Base-by-base conservation (phyloP, 345 rosid species). In the Syzygium aqueum region DNA sequence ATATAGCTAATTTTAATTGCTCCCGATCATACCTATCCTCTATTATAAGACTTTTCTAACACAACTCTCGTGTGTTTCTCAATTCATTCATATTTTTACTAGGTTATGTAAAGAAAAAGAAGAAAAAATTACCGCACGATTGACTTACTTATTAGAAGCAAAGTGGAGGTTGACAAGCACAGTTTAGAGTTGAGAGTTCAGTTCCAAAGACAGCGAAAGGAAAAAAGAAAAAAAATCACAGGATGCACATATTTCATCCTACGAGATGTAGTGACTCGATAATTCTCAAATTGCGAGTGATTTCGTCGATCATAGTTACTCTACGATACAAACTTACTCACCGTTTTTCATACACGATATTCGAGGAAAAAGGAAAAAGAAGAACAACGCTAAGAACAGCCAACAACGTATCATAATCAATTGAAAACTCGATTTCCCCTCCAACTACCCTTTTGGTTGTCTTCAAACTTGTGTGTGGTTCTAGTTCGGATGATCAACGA, bases 201-300 rank as follows among this genome's bases (percentile, higher is more conserved):
- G 1, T 61, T 15, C 67, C 1, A 27, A 3, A 61, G 17, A 61
- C 14, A 12, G 3, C 67, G 6, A 61, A 59, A 3, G 30, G 7
- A 61, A 27, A 57, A 12, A 11, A 23, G 2, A n/a, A 59, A 61
- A 61, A 15, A 61, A 61, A n/a, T n/a, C 12, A 2, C 1, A 5
- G 27, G 27, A 56, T 2, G 27, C 11, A 5, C n/a, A 61, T 13
- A 61, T 3, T 27, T 61, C 0, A 0, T 28, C 33, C 16, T 13
- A 12, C 9, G 0, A 13, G 33, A 61, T n/a, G 33, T 13, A 5
- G 27, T 7, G 5, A 0, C 33, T 61, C 8, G 17, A 16, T n/a
- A 27, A n/a, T 61, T 61, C 0, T 0, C 33, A 13, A n/a, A n/a
- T 61, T 0, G 19, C 0, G 1, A n/a, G 16, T 1, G 0, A 61